These are phyloP conservation scores for Clavaria fumosa DNA, from an alignment of 768 basidiomycete genomes.

Conservation along the genomic window DNA sequence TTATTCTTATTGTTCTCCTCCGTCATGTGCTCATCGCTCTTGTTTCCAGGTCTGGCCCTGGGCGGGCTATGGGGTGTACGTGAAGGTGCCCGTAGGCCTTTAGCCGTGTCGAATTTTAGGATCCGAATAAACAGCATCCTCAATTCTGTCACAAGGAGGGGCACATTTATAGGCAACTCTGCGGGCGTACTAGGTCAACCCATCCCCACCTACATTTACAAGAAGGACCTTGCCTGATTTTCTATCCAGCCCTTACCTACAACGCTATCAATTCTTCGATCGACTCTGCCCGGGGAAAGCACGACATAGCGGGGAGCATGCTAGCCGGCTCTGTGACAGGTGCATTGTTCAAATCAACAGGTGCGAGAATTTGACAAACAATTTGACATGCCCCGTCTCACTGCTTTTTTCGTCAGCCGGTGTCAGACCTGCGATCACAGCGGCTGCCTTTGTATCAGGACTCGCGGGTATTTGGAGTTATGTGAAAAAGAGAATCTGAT, in stretches of 20 bases:
- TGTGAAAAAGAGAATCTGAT: constrained; percentile 81
- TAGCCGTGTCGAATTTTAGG: constrained; percentile 73
- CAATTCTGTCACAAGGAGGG: constrained; percentile 92
- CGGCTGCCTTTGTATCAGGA: constrained; percentile 79
- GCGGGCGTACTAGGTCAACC: constrained; percentile 90
- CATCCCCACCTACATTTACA: constrained; percentile 18
- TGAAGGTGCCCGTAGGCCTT: constrained; percentile 79
- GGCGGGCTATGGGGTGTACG: constrained; percentile 94
- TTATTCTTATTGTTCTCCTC: constrained; percentile 63
- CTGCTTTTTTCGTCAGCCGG: constrained; percentile 55
- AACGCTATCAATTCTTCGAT: constrained; percentile 93
- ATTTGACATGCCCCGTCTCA: no score
- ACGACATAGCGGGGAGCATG: constrained; percentile 87
- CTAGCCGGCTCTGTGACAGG: constrained; percentile 84
- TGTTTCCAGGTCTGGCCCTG: constrained; percentile 76
- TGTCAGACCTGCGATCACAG: constrained; percentile 74
- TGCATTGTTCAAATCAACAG: constrained; percentile 84
- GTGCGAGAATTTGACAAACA: no score
- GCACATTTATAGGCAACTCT: constrained; percentile 96
- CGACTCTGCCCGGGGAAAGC: constrained; percentile 76
- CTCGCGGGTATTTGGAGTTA: constrained; percentile 90
- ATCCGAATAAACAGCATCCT: constrained; percentile 94
- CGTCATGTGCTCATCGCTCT: constrained; percentile 62
- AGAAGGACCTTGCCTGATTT: no score
- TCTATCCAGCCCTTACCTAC: constrained; percentile 88